Percentiles rank a stretch among this genome's conserved stretches.
phyloP scores from a whole-genome alignment of 192 early-diverging fungal genomes.

The Chytriomyces sp. region DNA sequence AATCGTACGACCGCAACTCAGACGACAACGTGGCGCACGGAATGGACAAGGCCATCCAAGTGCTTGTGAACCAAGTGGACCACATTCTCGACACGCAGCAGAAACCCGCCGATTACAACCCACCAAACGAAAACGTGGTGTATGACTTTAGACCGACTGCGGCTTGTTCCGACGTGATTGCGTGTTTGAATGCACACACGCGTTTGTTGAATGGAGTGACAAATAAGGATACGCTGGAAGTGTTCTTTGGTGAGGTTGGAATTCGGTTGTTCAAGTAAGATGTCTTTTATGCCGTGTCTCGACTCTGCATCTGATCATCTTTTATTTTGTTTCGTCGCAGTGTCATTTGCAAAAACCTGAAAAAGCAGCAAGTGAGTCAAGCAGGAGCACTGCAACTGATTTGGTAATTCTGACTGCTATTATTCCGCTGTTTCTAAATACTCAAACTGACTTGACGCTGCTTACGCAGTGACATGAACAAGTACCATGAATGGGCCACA shows the following conservation, averaged over 20 bases:
- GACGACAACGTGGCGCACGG: slow-evolving; percentile 92
- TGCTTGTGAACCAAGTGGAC: slow-evolving; percentile 84
- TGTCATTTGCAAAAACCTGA: slow-evolving; percentile 83
- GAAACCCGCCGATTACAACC: slow-evolving; percentile 70
- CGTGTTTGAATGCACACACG: slow-evolving; percentile 77
- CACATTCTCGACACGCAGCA: slow-evolving; percentile 81
- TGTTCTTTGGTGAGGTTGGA: slow-evolving; percentile 90
- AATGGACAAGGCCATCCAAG: slow-evolving; percentile 89
- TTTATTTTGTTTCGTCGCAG: slow-evolving; percentile 44
- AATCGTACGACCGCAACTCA: slow-evolving; percentile 79
- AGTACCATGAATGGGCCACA: slow-evolving; percentile 75
- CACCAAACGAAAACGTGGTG: slow-evolving; percentile 54
- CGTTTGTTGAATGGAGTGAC: slow-evolving; percentile 74
- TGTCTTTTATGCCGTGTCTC: slow-evolving; percentile 3
- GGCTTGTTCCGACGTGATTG: slow-evolving; percentile 79
- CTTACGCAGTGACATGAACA: slow-evolving; percentile 67
- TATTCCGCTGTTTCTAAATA: slow-evolving; percentile 15
- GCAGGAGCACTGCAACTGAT: slow-evolving; percentile 92
- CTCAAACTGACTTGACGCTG: slow-evolving; percentile 4
- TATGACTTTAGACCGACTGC: slow-evolving; percentile 74
- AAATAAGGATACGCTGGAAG: slow-evolving; percentile 85
- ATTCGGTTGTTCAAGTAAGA: slow-evolving; percentile 84
- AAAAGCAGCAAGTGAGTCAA: slow-evolving; percentile 77
- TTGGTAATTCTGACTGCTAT: slow-evolving; percentile 43
- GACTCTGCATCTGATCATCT: background rate